These are phyloP conservation scores for Hymenoscyphus linearis DNA, from an alignment of 2,329 filamentous ascomycete genomes.

Conservation along the genomic window DNA sequence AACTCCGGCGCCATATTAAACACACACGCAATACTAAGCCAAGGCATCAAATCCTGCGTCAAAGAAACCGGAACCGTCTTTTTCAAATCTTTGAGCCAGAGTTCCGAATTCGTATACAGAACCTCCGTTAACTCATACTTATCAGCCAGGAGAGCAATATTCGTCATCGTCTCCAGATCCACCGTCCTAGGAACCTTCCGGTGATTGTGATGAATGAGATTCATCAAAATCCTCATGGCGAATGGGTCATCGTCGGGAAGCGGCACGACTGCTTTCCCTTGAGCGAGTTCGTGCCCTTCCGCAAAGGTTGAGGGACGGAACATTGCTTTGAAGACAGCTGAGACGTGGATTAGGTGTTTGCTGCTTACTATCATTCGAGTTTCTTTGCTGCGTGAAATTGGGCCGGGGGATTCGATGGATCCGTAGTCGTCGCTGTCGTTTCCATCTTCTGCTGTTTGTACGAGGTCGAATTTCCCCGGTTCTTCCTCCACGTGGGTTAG, in stretches of 20 bases:
- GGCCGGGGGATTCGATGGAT: background rate
- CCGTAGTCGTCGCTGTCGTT: background rate
- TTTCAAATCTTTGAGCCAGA: conserved; percentile 14
- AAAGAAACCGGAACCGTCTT: conserved; percentile 5
- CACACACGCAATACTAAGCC: conserved; percentile 13
- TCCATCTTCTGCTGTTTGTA: background rate
- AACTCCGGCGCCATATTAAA: conserved; percentile 9
- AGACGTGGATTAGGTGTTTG: conserved; percentile 21
- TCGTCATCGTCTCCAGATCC: conserved; percentile 24
- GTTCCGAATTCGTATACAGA: conserved; percentile 4
- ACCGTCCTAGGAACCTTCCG: conserved; percentile 21
- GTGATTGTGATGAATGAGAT: conserved; percentile 30
- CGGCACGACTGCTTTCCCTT: conserved; percentile 27
- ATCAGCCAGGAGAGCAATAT: conserved; percentile 27
- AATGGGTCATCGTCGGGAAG: conserved; percentile 30
- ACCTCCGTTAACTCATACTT: conserved; percentile 25
- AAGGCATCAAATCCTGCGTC: background rate
- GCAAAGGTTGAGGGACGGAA: conserved; percentile 15
- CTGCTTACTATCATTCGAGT: conserved; percentile 15
- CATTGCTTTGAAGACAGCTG: conserved; percentile 27
- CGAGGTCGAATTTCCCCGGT: background rate
- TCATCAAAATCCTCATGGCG: conserved; percentile 30
- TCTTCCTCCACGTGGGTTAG: background rate
- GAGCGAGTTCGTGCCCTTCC: conserved; percentile 23
- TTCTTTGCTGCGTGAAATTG: conserved; percentile 1